Evolutionary conservation across 495 filamentous ascomycete species (phyloP).

Genomic region (Penicillium subrubescens): DNA sequence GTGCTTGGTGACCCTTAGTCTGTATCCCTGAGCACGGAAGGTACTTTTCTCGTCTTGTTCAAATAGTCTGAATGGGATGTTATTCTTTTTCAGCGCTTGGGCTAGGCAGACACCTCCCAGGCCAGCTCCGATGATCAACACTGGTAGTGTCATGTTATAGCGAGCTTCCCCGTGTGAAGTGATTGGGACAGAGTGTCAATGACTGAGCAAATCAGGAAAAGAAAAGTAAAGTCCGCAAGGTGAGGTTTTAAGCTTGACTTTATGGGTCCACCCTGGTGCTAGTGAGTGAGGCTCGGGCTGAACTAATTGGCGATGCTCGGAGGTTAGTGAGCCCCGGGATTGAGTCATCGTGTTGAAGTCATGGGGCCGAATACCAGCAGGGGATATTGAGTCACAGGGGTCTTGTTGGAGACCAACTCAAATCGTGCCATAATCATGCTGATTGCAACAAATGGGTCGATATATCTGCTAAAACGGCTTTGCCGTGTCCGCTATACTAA

Average conservation of each 20-base stretch:
- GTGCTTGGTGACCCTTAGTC: conserved; percentile 53
- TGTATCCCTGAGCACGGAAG: conserved; percentile 45
- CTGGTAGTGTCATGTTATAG: conserved; percentile 18
- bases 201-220: neutral
- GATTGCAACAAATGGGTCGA: neutral
- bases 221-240: neutral
- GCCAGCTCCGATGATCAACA: conserved; percentile 53
- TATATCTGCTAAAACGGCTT: no score
- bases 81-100: conserved; percentile 53
- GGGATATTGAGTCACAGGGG: no score
- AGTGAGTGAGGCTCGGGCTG: neutral
- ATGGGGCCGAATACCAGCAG: neutral
- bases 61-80: conserved; percentile 55
- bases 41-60: conserved; percentile 41
- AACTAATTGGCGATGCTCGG: no score
- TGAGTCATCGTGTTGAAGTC: neutral
- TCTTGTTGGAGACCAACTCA: no score
- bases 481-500: neutral
- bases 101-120: conserved; percentile 57
- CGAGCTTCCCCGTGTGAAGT: no score
- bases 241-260: neutral
- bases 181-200: neutral
- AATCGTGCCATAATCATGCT: neutral
- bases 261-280: neutral
- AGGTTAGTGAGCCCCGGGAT: neutral